Evolutionary conservation across 257 asterid species (phyloP).

Genomic region (Verbascum thapsus): DNA sequence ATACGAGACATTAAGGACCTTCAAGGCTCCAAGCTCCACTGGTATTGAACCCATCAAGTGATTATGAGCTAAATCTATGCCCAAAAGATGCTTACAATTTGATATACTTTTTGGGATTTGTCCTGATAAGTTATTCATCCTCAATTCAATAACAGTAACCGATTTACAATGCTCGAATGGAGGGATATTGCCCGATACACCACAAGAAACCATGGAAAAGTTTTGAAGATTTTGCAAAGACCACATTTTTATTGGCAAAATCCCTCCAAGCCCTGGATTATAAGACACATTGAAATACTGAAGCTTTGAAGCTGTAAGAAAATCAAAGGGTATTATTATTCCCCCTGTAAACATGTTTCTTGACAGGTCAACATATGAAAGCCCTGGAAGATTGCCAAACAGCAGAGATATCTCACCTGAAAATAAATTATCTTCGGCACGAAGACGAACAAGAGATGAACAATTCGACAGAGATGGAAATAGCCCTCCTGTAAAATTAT

Average conservation of each 20-base stretch:
- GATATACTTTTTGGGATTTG: conserved; percentile 60
- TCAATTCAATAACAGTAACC: conserved; percentile 64
- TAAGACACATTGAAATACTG: conserved; percentile 73
- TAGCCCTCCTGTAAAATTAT: conserved; percentile 73
- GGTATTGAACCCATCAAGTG: conserved; percentile 76
- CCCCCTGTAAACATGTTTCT: conserved; percentile 75
- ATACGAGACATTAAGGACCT: conserved; percentile 72
- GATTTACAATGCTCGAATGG: conserved; percentile 62
- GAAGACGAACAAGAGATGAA: conserved; percentile 81
- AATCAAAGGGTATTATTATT: conserved; percentile 40
- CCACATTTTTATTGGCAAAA: conserved; percentile 58
- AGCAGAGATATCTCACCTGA: conserved; percentile 75
- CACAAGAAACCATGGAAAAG: conserved; percentile 75
- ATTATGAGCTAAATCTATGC: conserved; percentile 65
- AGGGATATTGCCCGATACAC: conserved; percentile 72
- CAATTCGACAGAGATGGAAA: conserved; percentile 82
- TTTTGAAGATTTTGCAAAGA: conserved; percentile 65
- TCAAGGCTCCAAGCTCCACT: conserved; percentile 53
- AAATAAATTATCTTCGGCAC: conserved; percentile 76
- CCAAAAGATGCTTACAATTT: conserved; percentile 59
- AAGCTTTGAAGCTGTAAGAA: conserved; percentile 53
- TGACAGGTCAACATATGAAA: conserved; percentile 83
- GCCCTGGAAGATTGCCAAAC: conserved; percentile 46
- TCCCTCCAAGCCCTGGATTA: conserved; percentile 79
- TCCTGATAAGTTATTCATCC: conserved; percentile 71